These are phyloP conservation scores for Yarrowia sp. DNA, from an alignment of 805 yeast genomes.

Conservation along the genomic window DNA sequence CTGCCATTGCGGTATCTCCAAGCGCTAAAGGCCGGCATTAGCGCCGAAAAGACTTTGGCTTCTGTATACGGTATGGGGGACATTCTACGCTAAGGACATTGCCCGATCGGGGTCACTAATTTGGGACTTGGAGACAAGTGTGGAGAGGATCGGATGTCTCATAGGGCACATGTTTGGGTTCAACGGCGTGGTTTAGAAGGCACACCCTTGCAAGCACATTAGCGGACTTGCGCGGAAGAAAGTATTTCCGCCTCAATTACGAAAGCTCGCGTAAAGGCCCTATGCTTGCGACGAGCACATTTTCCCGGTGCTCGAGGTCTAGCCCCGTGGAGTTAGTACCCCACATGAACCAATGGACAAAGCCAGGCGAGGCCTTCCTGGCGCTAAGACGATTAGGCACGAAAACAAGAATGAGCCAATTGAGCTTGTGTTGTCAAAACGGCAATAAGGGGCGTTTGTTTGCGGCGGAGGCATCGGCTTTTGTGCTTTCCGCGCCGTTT, in stretches of 20 bases:
- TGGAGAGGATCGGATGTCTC: neutral
- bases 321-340: conserved; percentile 15
- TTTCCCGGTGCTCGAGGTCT: conserved; percentile 1
- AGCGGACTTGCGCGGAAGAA: too few species aligned
- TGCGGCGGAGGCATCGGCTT: too few species aligned
- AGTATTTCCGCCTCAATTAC: too few species aligned
- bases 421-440: neutral
- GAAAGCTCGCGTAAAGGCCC: too few species aligned
- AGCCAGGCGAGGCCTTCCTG: neutral
- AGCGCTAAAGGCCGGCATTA: neutral
- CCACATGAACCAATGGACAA: neutral
- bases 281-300: neutral
- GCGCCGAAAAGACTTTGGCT: neutral
- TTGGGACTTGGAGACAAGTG: neutral
- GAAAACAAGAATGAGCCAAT: neutral
- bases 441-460: neutral
- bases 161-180: too few species aligned
- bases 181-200: too few species aligned
- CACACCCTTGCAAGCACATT: too few species aligned
- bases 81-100: neutral
- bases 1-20: neutral
- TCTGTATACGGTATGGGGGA: neutral
- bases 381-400: neutral
- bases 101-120: neutral
- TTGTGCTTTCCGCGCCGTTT: too few species aligned